Conservation (phyloP, 768 basidiomycete species). For the Agaricus blazei region DNA sequence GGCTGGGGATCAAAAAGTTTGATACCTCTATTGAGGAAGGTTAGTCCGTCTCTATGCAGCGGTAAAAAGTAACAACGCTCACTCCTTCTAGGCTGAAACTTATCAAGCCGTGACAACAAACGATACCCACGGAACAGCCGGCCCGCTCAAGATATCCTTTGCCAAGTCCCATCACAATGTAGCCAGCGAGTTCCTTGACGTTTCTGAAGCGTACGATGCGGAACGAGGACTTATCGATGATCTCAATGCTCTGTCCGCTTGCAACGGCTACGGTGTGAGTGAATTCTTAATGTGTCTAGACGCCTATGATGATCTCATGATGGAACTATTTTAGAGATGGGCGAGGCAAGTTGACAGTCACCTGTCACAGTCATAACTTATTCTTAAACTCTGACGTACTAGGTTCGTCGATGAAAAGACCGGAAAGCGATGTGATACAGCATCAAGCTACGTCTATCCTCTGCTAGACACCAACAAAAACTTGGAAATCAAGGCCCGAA, state of each 20-base stretch:
- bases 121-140: slow-evolving; percentile 40
- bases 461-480: slow-evolving; percentile 35
- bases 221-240: not conserved
- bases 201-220: not conserved
- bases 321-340: slow-evolving; percentile 38
- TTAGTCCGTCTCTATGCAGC: slow-evolving; percentile 11
- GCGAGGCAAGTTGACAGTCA: slow-evolving; percentile 34
- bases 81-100: slow-evolving; percentile 31
- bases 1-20: slow-evolving; percentile 59
- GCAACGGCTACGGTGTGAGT: not conserved
- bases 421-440: slow-evolving; percentile 52
- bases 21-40: slow-evolving; percentile 57
- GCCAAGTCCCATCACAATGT: slow-evolving; percentile 32
- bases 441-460: slow-evolving; percentile 49
- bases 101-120: slow-evolving; percentile 23
- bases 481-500: slow-evolving; percentile 32
- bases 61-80: not conserved
- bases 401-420: slow-evolving; percentile 53
- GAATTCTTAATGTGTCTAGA: not conserved
- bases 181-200: slow-evolving; percentile 32
- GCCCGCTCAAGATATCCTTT: slow-evolving; percentile 47
- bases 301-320: too few species aligned
- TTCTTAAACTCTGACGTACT: not conserved
- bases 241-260: not conserved
- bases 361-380: not conserved